These are phyloP conservation scores for Candida freyschussii DNA, from an alignment of 1,139 yeast species.

Conservation along the genomic window DNA sequence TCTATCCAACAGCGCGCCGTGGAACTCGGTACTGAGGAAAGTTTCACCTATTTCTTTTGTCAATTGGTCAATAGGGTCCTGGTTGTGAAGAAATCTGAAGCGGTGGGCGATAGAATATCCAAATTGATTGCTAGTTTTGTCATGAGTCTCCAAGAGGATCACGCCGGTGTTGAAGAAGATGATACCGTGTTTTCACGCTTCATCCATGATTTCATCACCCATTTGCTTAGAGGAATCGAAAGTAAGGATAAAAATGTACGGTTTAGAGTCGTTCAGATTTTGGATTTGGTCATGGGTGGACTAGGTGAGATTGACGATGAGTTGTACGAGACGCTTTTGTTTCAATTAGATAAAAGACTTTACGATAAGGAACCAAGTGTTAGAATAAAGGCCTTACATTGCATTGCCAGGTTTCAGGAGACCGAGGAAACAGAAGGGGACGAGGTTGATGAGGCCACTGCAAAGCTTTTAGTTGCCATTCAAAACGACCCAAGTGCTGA, in stretches of 20 bases:
- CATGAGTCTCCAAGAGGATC: conserved; percentile 37
- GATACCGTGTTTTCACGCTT: conserved; percentile 46
- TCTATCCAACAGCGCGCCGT: conserved; percentile 55
- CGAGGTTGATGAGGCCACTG: conserved; percentile 43
- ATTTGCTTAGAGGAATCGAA: conserved; percentile 68
- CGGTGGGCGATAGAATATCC: conserved; percentile 71
- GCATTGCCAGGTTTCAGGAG: conserved; percentile 74
- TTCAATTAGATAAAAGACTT: conserved; percentile 58
- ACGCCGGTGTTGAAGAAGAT: conserved; percentile 30
- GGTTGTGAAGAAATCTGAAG: conserved; percentile 64
- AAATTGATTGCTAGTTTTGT: conserved; percentile 70
- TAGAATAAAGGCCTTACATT: conserved; percentile 77
- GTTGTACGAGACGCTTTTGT: conserved; percentile 57
- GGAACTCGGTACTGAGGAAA: conserved; percentile 46
- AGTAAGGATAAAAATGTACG: conserved; percentile 76
- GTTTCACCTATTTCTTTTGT: conserved; percentile 57
- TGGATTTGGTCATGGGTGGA: conserved; percentile 68
- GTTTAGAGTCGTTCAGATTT: conserved; percentile 71
- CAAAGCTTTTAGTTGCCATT: conserved; percentile 49
- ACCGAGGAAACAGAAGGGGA: conserved; percentile 38
- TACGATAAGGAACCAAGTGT: conserved; percentile 78
- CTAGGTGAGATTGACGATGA: conserved; percentile 76
- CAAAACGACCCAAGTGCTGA: conserved; percentile 84
- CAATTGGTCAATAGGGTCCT: conserved; percentile 60
- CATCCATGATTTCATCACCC: conserved; percentile 57